Conservation (phyloP, 2,329 filamentous ascomycete genomes). For the Dryadomyces sulphureus region DNA sequence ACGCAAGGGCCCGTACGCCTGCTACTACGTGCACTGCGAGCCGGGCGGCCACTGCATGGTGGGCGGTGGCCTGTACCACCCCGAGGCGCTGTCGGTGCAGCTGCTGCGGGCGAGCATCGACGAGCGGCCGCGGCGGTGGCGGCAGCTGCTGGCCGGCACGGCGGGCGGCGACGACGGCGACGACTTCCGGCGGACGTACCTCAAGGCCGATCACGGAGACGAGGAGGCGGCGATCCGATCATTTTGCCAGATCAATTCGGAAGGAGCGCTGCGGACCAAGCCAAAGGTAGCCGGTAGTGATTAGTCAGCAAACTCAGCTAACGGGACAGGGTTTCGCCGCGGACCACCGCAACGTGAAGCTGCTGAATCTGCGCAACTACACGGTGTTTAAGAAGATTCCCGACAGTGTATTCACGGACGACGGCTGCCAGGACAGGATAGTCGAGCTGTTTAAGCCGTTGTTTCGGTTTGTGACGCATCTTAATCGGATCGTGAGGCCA, state of each 20-base stretch:
- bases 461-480: constrained; percentile 62
- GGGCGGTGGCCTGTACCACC: constrained; percentile 72
- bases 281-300: constrained; percentile 59
- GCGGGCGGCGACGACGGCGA: constrained; percentile 50
- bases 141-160: constrained; percentile 18
- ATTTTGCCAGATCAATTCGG: constrained; percentile 55
- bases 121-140: constrained; percentile 53
- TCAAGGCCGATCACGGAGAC: constrained; percentile 38
- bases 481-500: constrained; percentile 62
- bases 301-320: background rate
- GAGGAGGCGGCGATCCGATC: constrained; percentile 46
- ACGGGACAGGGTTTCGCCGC: constrained; percentile 50
- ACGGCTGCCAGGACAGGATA: constrained; percentile 50
- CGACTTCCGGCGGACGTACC: constrained; percentile 48
- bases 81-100: constrained; percentile 50
- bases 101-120: constrained; percentile 63
- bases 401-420: constrained; percentile 48
- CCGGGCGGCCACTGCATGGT: constrained; percentile 52
- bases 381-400: constrained; percentile 53
- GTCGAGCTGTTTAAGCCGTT: constrained; percentile 50
- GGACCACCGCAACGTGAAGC: constrained; percentile 63
- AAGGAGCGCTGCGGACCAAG: constrained; percentile 67
- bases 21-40: constrained; percentile 76
- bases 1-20: constrained; percentile 73
- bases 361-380: constrained; percentile 69